phyloP scores from a whole-genome alignment of 176 grass and related monocot genomes.

The Cenchrus fungigraminus region DNA sequence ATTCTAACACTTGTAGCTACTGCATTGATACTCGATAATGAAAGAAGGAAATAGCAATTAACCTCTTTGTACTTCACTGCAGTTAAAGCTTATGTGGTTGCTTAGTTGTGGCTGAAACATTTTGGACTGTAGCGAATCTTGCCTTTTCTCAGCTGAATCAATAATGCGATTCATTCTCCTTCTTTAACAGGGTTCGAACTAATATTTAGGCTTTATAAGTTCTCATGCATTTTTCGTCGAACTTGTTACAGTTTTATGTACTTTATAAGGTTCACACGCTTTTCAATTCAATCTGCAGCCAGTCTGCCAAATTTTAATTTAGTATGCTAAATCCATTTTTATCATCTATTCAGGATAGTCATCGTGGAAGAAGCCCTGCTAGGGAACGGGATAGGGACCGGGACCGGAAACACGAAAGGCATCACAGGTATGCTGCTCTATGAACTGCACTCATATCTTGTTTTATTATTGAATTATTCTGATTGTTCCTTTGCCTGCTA shows the following conservation, averaged over 20 bases:
- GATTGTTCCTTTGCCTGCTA: not conserved
- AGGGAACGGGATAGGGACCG: conserved; percentile 66
- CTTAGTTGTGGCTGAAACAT: not conserved
- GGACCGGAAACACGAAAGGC: conserved; percentile 62
- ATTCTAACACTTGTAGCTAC: not conserved
- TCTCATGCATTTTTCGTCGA: conserved; percentile 1
- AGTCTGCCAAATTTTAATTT: not conserved
- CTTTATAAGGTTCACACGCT: conserved; percentile 43
- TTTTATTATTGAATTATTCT: not conserved
- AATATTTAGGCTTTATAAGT: conserved; percentile 21
- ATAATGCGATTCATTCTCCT: conserved; percentile 1
- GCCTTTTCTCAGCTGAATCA: conserved; percentile 10
- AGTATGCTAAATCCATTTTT: conserved; percentile 30
- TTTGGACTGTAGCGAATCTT: not conserved
- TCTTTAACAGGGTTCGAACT: not conserved
- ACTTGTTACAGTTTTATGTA: conserved; percentile 7
- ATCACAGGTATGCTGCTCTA: conserved; percentile 55
- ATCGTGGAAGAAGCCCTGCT: conserved; percentile 75
- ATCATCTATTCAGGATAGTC: conserved; percentile 51
- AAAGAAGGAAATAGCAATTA: conserved; percentile 11
- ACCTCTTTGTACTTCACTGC: not conserved
- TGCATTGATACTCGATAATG: not conserved
- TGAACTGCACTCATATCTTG: not conserved
- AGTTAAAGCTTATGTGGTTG: conserved; percentile 29
- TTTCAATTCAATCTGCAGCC: not conserved